These are phyloP conservation scores for Coemansia sp. DNA, from an alignment of 192 early-diverging fungal genomes.

Conservation along the genomic window DNA sequence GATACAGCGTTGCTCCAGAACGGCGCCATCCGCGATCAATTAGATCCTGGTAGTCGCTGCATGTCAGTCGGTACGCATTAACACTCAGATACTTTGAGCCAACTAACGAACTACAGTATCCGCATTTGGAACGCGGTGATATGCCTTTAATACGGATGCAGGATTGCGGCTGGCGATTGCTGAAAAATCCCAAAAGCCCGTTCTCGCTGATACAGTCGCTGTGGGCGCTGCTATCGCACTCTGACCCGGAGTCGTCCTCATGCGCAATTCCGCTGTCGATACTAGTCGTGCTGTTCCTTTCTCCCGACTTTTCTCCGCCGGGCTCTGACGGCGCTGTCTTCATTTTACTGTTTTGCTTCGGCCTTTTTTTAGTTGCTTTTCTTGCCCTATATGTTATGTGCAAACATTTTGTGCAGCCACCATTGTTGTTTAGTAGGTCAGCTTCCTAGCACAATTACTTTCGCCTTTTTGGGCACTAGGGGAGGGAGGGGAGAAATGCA, in stretches of 20 bases:
- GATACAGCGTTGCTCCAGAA: constrained; percentile 48
- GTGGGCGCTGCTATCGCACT: background rate
- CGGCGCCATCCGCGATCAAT: constrained; percentile 56
- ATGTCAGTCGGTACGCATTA: constrained; percentile 7
- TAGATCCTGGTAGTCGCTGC: constrained; percentile 47
- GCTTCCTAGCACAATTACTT: background rate
- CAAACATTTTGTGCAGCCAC: no score
- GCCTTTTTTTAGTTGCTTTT: no score
- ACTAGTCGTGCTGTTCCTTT: background rate
- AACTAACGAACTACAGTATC: constrained; percentile 29
- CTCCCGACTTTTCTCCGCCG: background rate
- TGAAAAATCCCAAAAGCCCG: background rate
- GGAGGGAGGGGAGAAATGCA: background rate
- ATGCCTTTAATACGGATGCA: constrained; percentile 18
- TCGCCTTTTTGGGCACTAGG: background rate
- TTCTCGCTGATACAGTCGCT: constrained; percentile 4
- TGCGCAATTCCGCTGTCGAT: background rate
- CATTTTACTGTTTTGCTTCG: background rate
- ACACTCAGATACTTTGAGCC: constrained; percentile 20
- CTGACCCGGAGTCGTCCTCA: constrained; percentile 1
- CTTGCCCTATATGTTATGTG: no score
- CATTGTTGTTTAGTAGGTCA: no score
- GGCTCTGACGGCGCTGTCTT: background rate
- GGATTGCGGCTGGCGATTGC: background rate
- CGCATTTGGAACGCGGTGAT: constrained; percentile 31